Percentiles rank a stretch among this genome's conserved stretches.
phyloP scores from a whole-genome alignment of 371 early-diverging fungal genomes.

The Syncephalastrum contaminatum region DNA sequence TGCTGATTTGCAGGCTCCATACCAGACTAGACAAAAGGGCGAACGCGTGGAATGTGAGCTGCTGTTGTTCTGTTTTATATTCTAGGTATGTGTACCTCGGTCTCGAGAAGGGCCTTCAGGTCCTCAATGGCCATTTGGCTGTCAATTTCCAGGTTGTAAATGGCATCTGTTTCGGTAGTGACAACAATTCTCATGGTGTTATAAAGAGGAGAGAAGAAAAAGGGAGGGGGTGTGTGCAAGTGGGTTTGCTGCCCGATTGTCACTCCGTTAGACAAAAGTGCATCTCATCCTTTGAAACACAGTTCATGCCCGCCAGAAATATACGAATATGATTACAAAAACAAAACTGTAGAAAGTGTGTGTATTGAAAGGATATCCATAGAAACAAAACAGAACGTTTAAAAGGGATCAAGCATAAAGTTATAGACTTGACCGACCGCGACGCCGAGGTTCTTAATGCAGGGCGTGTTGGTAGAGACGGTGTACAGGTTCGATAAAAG shows the following conservation, averaged over 20 bases:
- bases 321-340: too few relatives aligned
- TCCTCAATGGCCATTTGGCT: constrained; percentile 80
- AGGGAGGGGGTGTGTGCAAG: constrained; percentile 1
- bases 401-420: constrained; percentile 46
- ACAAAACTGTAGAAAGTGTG: not conserved
- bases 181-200: constrained; percentile 59
- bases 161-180: constrained; percentile 61
- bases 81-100: constrained; percentile 54
- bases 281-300: too few relatives aligned
- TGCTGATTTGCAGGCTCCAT: constrained; percentile 55
- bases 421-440: constrained; percentile 39
- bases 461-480: constrained; percentile 26
- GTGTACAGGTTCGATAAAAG: constrained; percentile 27
- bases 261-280: too few relatives aligned
- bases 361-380: not conserved
- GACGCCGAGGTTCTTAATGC: constrained; percentile 24
- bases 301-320: too few relatives aligned
- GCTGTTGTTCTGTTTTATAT: not conserved
- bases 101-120: constrained; percentile 81
- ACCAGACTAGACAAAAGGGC: constrained; percentile 39
- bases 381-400: constrained; percentile 8
- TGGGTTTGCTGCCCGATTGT: too few relatives aligned
- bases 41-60: too few relatives aligned
- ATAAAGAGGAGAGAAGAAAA: constrained; percentile 3
- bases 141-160: constrained; percentile 75